Evolutionary conservation across 2,329 filamentous ascomycete genomes (phyloP).

Genomic region (Alternaria ventricosa): DNA sequence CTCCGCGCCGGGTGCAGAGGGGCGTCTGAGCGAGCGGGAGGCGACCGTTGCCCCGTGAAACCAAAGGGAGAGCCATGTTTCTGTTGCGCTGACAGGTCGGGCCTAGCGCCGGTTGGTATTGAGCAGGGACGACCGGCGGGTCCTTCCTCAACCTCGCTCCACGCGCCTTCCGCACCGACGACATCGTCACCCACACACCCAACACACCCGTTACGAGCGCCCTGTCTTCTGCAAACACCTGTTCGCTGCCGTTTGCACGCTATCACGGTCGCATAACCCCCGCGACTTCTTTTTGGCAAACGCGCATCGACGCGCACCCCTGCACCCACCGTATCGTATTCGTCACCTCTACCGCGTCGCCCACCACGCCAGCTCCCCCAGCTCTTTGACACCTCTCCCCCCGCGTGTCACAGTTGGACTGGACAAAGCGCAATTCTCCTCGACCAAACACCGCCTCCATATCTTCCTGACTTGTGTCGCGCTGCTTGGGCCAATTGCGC

Average conservation of each 20-base stretch:
- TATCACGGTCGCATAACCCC: constrained; percentile 12
- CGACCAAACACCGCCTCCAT: constrained; percentile 3
- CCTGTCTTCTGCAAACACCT: constrained; percentile 2
- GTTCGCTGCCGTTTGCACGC: background rate
- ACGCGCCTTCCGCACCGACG: constrained; percentile 9
- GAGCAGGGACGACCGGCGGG: constrained; percentile 7
- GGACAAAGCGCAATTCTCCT: constrained; percentile 8
- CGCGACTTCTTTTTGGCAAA: constrained; percentile 23
- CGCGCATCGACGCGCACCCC: constrained; percentile 28
- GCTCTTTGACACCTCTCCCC: background rate
- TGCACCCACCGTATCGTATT: constrained; percentile 20
- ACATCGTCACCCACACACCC: constrained; percentile 10
- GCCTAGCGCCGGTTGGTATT: constrained; percentile 8
- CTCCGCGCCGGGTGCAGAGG: constrained; percentile 15
- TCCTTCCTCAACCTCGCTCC: constrained; percentile 16
- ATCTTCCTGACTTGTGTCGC: constrained; percentile 38
- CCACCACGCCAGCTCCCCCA: constrained; percentile 1
- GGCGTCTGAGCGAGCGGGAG: constrained; percentile 16
- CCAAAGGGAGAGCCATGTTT: constrained; percentile 9
- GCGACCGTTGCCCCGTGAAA: constrained; percentile 22
- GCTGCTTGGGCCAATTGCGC: constrained; percentile 24
- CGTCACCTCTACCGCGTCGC: constrained; percentile 9
- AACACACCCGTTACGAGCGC: constrained; percentile 2
- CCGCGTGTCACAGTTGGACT: constrained; percentile 14
- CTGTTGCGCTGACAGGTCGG: background rate